Evolutionary conservation across 2,329 filamentous ascomycete genomes (phyloP).

Genomic region (Tolypocladium inflatum): DNA sequence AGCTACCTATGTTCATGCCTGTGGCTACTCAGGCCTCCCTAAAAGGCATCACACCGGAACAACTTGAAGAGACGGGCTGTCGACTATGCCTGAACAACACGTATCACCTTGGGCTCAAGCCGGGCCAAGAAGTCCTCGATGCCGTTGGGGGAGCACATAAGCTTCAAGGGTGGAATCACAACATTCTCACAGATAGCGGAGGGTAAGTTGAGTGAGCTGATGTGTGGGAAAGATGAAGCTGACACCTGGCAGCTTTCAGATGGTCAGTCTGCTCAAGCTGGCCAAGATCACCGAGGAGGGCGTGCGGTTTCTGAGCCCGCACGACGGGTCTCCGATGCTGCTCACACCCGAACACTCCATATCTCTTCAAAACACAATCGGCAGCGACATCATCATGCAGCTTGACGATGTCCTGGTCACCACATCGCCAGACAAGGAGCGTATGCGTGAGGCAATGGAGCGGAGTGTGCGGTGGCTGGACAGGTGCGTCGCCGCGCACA

Average conservation of each 20-base stretch:
- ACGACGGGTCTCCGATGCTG: constrained; percentile 92
- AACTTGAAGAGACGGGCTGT: constrained; percentile 83
- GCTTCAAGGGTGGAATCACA: constrained; percentile 89
- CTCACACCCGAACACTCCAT: constrained; percentile 97
- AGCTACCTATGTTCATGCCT: constrained; percentile 94
- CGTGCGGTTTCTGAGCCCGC: constrained; percentile 89
- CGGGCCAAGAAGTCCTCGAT: constrained; percentile 82
- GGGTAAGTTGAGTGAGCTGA: constrained; percentile 35
- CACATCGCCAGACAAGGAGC: constrained; percentile 76
- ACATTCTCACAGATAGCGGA: constrained; percentile 79
- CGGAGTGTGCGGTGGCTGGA: constrained; percentile 93
- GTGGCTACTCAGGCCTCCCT: constrained; percentile 94
- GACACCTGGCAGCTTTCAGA: constrained; percentile 66
- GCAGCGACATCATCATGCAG: constrained; percentile 99
- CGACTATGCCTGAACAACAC: constrained; percentile 95
- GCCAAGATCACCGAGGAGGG: constrained; percentile 93
- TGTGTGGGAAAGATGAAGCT: background rate
- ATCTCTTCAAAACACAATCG: constrained; percentile 89
- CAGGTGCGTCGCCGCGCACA: constrained; percentile 84
- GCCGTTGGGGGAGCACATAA: constrained; percentile 86
- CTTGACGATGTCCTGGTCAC: constrained; percentile 96
- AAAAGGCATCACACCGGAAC: constrained; percentile 87
- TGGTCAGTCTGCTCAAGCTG: constrained; percentile 92
- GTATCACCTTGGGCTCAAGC: constrained; percentile 91
- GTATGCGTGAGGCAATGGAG: constrained; percentile 93